Evolutionary conservation across 2,329 filamentous ascomycete species (phyloP).

Genomic region (Phialophora expanda): DNA sequence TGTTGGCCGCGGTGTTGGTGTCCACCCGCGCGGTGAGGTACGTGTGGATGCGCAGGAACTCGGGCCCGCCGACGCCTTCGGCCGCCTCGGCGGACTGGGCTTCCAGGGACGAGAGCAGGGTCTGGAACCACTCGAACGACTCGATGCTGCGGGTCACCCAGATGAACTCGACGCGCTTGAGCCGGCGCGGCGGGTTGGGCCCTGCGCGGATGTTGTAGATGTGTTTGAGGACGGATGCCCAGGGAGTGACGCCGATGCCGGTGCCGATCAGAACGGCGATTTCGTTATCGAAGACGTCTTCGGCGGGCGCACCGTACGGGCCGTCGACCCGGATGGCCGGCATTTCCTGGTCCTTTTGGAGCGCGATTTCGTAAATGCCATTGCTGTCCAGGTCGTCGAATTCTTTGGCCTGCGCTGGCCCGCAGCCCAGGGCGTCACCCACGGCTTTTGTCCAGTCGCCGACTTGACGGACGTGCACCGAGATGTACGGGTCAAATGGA

Average conservation of each 20-base stretch:
- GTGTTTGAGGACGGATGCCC: constrained; percentile 89
- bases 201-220: constrained; percentile 95
- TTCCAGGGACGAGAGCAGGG: constrained; percentile 87
- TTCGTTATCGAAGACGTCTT: constrained; percentile 96
- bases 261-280: constrained; percentile 78
- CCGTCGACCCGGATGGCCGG: constrained; percentile 88
- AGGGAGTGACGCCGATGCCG: constrained; percentile 84
- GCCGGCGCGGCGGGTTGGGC: constrained; percentile 84
- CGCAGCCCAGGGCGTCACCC: constrained; percentile 94
- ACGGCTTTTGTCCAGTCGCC: constrained; percentile 94
- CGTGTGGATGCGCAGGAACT: constrained; percentile 97
- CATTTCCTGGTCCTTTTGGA: constrained; percentile 93
- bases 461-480: constrained; percentile 92
- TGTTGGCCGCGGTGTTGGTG: constrained; percentile 91
- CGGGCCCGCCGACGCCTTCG: constrained; percentile 59
- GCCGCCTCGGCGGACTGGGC: constrained; percentile 76
- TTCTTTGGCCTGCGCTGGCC: constrained; percentile 81
- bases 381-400: constrained; percentile 89
- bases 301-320: constrained; percentile 93
- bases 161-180: constrained; percentile 96
- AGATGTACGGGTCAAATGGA: constrained; percentile 92
- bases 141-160: constrained; percentile 97
- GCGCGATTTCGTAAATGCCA: constrained; percentile 97
- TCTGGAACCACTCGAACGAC: constrained; percentile 99
- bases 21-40: constrained; percentile 95